A percentile compares a stretch with the other conserved stretches of the same genome.
Conservation (phyloP, 2,329 filamentous ascomycete genomes). For the Hymenoscyphus linearis region DNA sequence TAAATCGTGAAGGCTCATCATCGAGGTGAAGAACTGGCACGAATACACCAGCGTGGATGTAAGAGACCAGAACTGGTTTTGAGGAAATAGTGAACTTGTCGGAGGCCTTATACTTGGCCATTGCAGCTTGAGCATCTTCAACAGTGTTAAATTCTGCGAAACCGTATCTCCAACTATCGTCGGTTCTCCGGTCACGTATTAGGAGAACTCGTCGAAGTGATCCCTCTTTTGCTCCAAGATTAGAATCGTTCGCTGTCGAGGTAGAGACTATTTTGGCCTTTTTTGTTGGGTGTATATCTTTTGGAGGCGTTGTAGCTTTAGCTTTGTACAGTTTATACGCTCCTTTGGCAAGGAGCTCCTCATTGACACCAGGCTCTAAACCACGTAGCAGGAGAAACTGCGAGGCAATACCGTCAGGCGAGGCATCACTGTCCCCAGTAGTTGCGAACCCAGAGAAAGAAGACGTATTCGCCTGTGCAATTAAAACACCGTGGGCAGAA, state of each 20-base stretch:
- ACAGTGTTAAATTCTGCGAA: constrained; percentile 78
- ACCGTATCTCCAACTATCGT: constrained; percentile 74
- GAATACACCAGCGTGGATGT: constrained; percentile 82
- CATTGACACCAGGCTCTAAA: constrained; percentile 63
- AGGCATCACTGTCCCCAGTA: constrained; percentile 49
- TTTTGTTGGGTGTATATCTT: constrained; percentile 28
- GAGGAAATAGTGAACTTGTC: constrained; percentile 75
- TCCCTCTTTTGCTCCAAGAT: constrained; percentile 59
- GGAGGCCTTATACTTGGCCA: constrained; percentile 65
- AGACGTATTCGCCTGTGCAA: constrained; percentile 35
- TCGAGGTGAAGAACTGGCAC: constrained; percentile 62
- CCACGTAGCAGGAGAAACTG: constrained; percentile 73
- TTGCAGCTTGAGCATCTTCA: constrained; percentile 69
- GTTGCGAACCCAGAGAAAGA: constrained; percentile 40
- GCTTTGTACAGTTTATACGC: constrained; percentile 68
- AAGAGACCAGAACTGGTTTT: constrained; percentile 63
- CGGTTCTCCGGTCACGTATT: constrained; percentile 64
- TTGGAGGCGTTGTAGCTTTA: constrained; percentile 35
- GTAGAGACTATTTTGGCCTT: constrained; percentile 49
- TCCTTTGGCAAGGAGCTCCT: constrained; percentile 67
- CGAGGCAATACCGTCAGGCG: constrained; percentile 46
- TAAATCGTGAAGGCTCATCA: constrained; percentile 54
- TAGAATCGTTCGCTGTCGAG: constrained; percentile 44
- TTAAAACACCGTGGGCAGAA: constrained; percentile 30
- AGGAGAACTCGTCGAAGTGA: constrained; percentile 74